These are phyloP conservation scores for Limonomyces culmigenus DNA, from an alignment of 1,284 basidiomycete genomes.

Conservation along the genomic window DNA sequence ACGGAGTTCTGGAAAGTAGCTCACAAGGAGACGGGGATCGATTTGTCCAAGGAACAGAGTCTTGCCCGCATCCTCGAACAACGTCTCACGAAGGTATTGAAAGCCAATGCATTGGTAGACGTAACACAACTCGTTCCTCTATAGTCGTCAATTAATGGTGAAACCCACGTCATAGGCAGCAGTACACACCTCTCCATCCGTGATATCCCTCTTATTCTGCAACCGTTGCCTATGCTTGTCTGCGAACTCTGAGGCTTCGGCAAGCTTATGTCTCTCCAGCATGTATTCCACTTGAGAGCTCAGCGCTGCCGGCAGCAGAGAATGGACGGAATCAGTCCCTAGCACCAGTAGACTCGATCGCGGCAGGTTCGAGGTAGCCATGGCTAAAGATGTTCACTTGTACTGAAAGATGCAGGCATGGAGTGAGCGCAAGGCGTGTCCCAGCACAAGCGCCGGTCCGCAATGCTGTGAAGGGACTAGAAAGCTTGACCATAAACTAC, in stretches of 20 bases:
- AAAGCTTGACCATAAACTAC: too few species aligned
- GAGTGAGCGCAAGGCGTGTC: too few species aligned
- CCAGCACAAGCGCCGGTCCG: too few species aligned
- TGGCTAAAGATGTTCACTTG: too few species aligned
- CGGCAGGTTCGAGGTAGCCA: too few species aligned
- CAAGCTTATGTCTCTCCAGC: slow-evolving; percentile 42
- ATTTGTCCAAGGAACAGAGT: slow-evolving; percentile 53
- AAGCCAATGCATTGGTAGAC: slow-evolving; percentile 67
- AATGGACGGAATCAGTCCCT: slow-evolving; percentile 41
- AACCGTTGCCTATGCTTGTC: slow-evolving; percentile 42
- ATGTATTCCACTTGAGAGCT: slow-evolving; percentile 59
- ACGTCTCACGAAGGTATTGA: slow-evolving; percentile 49
- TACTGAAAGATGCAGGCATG: too few species aligned
- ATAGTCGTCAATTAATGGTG: slow-evolving; percentile 2
- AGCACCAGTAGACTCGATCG: slow-evolving; percentile 49
- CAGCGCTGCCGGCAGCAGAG: slow-evolving; percentile 54
- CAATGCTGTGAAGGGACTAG: too few species aligned
- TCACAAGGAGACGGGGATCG: slow-evolving; percentile 61
- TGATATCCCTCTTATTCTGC: slow-evolving; percentile 27
- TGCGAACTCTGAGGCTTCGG: slow-evolving; percentile 46
- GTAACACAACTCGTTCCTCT: slow-evolving; percentile 55
- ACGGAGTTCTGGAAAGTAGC: slow-evolving; percentile 58
- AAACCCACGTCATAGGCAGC: background rate
- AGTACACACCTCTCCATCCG: slow-evolving; percentile 31
- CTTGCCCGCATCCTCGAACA: slow-evolving; percentile 63